Percentiles rank a stretch among this genome's conserved stretches.
Conservation (phyloP, 2,329 filamentous ascomycete genomes). For the Pseudogymnoascus sp. region DNA sequence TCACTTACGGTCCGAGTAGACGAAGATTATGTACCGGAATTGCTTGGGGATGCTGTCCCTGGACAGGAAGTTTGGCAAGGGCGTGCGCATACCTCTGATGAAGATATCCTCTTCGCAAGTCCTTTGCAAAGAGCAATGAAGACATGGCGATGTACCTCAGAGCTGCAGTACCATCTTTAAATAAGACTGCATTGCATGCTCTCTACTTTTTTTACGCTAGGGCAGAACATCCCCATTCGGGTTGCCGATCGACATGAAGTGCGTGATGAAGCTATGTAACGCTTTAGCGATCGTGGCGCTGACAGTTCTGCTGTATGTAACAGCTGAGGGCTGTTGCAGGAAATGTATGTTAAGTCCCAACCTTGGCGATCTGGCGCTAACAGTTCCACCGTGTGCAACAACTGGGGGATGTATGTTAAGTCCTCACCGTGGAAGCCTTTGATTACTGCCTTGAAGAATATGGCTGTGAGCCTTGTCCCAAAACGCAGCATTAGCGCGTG, state of each 20-base stretch:
- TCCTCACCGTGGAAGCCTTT: conserved; percentile 47
- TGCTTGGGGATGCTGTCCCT: conserved; percentile 38
- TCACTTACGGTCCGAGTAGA: conserved; percentile 38
- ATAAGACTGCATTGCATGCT: conserved; percentile 25
- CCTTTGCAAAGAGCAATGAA: conserved; percentile 19
- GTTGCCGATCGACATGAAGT: too few species aligned
- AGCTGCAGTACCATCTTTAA: conserved; percentile 18
- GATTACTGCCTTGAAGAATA: conserved; percentile 39
- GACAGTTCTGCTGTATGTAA: conserved; percentile 16
- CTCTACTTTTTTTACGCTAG: conserved; percentile 38
- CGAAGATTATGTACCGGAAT: conserved; percentile 37
- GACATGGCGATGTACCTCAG: conserved; percentile 10
- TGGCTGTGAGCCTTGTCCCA: conserved; percentile 41
- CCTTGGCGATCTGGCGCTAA: conserved; percentile 38
- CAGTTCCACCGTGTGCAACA: conserved; percentile 10
- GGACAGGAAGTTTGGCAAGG: conserved; percentile 35
- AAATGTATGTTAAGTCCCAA: conserved; percentile 44
- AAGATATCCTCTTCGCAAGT: conserved; percentile 34
- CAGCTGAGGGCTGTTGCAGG: conserved; percentile 34
- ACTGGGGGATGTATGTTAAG: conserved; percentile 36
- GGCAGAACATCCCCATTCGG: too few species aligned
- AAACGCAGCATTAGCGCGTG: conserved; percentile 39
- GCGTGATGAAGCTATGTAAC: conserved; percentile 33
- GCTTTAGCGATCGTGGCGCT: conserved; percentile 28
- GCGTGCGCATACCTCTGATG: conserved; percentile 36